Evolutionary conservation across 2,329 filamentous ascomycete genomes (phyloP).

Genomic region (Coniochaeta hoffmannii): DNA sequence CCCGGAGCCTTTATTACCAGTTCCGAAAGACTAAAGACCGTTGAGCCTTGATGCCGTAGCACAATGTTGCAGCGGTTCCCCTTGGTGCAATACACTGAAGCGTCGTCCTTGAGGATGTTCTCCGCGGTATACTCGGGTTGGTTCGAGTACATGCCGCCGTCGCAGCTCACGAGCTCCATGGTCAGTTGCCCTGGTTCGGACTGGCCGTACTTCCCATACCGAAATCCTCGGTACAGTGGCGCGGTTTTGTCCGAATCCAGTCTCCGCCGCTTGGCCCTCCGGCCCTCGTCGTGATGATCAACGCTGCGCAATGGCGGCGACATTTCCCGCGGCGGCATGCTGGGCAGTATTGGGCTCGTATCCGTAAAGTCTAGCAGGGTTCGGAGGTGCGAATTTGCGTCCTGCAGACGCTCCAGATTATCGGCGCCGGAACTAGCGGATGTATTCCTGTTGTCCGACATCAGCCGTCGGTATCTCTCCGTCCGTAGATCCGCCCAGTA

Average conservation of each 20-base stretch:
- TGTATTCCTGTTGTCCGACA: slow-evolving; percentile 7
- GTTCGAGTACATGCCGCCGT: slow-evolving; percentile 66
- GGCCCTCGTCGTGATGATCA: slow-evolving; percentile 37
- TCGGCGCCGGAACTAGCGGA: slow-evolving; percentile 20
- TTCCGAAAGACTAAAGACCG: slow-evolving; percentile 77
- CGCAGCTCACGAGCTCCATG: slow-evolving; percentile 86
- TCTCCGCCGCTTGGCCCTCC: slow-evolving; percentile 61
- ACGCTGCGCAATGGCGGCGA: slow-evolving; percentile 27
- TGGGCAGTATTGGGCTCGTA: slow-evolving; percentile 17
- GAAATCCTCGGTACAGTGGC: slow-evolving; percentile 50
- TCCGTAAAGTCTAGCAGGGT: slow-evolving; percentile 30
- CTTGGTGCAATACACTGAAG: slow-evolving; percentile 84
- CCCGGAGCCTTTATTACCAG: slow-evolving; percentile 81
- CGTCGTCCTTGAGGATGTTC: slow-evolving; percentile 77
- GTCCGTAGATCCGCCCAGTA: slow-evolving; percentile 16
- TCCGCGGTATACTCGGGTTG: slow-evolving; percentile 60
- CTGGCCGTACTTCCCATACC: slow-evolving; percentile 82
- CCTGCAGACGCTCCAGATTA: slow-evolving; percentile 31
- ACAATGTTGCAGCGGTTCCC: slow-evolving; percentile 83
- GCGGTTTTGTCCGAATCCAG: slow-evolving; percentile 55
- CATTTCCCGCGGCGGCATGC: slow-evolving; percentile 20
- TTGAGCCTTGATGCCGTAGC: slow-evolving; percentile 70
- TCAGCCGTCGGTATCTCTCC: slow-evolving; percentile 17
- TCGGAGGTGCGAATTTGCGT: slow-evolving; percentile 35
- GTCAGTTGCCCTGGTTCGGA: slow-evolving; percentile 73